Evolutionary conservation across 345 rosid species (phyloP).

Genomic region (Acer yangbiense): DNA sequence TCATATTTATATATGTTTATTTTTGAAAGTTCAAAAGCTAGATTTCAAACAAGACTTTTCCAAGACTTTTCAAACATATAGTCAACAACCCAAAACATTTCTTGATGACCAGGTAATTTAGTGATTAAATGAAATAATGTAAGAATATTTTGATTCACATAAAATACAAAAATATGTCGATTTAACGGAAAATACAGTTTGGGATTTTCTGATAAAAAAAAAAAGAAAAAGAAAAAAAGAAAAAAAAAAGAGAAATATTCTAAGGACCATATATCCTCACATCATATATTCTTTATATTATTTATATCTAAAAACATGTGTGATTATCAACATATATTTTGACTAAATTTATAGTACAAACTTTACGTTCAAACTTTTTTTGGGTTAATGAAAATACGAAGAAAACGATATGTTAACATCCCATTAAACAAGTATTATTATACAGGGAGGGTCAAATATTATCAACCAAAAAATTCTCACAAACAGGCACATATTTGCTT

Average conservation of each 20-base stretch:
- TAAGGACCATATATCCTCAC: neutral
- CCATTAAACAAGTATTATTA: neutral
- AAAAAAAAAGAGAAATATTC: too few relatives aligned
- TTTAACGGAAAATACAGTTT: too few relatives aligned
- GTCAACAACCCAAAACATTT: neutral
- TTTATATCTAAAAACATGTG: neutral
- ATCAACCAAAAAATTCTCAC: neutral
- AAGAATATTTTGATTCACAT: neutral
- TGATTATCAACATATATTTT: neutral
- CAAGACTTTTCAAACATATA: neutral
- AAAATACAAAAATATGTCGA: neutral
- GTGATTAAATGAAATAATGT: neutral
- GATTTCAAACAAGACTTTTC: conserved; percentile 17
- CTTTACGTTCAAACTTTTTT: neutral
- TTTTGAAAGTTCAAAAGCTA: conserved; percentile 20
- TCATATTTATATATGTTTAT: neutral
- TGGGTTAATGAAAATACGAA: neutral
- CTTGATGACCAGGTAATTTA: neutral
- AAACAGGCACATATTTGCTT: neutral
- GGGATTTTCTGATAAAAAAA: neutral
- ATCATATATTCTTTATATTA: neutral
- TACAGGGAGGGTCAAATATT: neutral
- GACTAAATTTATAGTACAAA: neutral
- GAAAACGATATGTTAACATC: conserved; percentile 30
- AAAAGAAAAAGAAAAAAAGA: too few relatives aligned